Percentiles rank a stretch among this genome's conserved stretches.
Evolutionary conservation across 331 rosid genomes (phyloP).

Genomic region (Malus hybrid): DNA sequence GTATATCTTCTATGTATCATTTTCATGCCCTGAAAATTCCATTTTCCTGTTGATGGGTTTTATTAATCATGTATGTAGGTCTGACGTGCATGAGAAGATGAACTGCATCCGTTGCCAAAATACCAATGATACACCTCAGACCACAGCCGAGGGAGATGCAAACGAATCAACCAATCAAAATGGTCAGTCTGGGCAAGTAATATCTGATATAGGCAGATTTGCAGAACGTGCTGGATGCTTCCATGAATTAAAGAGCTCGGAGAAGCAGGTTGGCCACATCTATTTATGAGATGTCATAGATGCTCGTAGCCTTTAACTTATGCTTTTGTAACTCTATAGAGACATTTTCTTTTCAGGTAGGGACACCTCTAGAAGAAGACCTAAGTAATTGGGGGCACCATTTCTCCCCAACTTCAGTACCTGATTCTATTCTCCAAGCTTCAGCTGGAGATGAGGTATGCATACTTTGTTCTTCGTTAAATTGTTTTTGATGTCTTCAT

Average conservation of each 20-base stretch:
- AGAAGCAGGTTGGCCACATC: slow-evolving; percentile 65
- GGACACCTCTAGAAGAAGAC: slow-evolving; percentile 87
- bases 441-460: slow-evolving; percentile 95
- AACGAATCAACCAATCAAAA: slow-evolving; percentile 12
- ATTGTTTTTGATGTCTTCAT: background rate
- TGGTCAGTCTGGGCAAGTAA: slow-evolving; percentile 41
- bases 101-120: slow-evolving; percentile 73
- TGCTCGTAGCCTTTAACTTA: background rate
- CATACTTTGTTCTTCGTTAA: background rate
- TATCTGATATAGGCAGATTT: slow-evolving; percentile 83
- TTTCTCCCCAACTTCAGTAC: slow-evolving; percentile 68
- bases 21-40: background rate
- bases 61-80: slow-evolving; percentile 36
- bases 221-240: slow-evolving; percentile 82
- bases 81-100: slow-evolving; percentile 89
- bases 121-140: slow-evolving; percentile 25
- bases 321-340: background rate
- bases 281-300: slow-evolving; percentile 12
- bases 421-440: slow-evolving; percentile 82
- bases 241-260: slow-evolving; percentile 67
- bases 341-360: slow-evolving; percentile 38
- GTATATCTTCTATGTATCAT: background rate
- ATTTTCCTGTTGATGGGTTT: slow-evolving; percentile 2
- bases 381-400: slow-evolving; percentile 95
- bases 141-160: slow-evolving; percentile 19